A percentile compares a stretch with the other conserved stretches of the same genome.
Evolutionary conservation across 768 basidiomycete species (phyloP).

Genomic region (Auricularia cornea): DNA sequence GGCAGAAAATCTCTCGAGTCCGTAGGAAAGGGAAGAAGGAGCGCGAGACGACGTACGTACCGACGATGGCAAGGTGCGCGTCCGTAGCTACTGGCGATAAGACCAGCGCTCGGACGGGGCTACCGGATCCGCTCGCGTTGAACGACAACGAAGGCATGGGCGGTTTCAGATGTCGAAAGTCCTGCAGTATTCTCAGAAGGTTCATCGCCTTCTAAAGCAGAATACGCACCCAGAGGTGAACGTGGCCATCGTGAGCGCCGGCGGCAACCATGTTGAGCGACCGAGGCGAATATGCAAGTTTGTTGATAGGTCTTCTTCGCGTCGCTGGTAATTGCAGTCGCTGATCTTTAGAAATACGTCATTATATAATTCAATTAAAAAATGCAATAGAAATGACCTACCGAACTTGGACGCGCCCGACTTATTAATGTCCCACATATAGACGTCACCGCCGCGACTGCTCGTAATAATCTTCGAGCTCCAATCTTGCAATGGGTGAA

Average conservation of each 20-base stretch:
- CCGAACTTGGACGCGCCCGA: conserved; percentile 61
- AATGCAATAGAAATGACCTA: conserved; percentile 24
- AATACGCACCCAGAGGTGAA: conserved; percentile 66
- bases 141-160: not conserved
- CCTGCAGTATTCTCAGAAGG: not conserved
- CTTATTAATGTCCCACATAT: conserved; percentile 75
- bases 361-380: too few species aligned
- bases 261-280: conserved; percentile 68
- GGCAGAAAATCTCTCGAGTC: too few species aligned
- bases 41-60: too few species aligned
- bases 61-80: conserved; percentile 60
- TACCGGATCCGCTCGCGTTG: conserved; percentile 9
- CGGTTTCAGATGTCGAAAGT: not conserved
- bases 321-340: conserved; percentile 53
- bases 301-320: conserved; percentile 52
- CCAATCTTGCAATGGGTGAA: not conserved
- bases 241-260: conserved; percentile 70
- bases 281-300: conserved; percentile 56
- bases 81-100: conserved; percentile 61
- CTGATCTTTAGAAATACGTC: conserved; percentile 38
- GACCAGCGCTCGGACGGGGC: conserved; percentile 56
- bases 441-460: conserved; percentile 71
- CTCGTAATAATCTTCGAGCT: conserved; percentile 69
- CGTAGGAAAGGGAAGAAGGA: too few species aligned
- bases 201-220: not conserved